Base-by-base conservation (phyloP, 192 early-diverging fungal species). In the Coemansia sp. region DNA sequence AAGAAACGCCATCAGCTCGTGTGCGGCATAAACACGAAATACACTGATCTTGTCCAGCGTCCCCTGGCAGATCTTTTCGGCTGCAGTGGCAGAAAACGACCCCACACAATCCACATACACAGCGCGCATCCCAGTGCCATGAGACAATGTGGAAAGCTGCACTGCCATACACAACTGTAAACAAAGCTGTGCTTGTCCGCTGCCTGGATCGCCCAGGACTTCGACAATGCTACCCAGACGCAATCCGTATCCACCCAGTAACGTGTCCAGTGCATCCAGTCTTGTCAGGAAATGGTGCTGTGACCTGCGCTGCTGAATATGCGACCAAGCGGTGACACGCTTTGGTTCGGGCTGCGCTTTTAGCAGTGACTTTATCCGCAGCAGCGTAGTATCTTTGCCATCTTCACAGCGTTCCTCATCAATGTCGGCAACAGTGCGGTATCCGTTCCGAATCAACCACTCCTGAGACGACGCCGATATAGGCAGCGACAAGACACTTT, bases 1-100 rank as follows among this genome's bases (percentile, higher is more conserved):
- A 31, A 77, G 45, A 30, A 77, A 37, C 0, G 74, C 64, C 8
- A 71, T 37, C 23, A 77, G 51, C 65, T 77, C 74, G 25, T 76
- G 74, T 16, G 68, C 74, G 12, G 48, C 63, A 43, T 67, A 67
- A 13, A 70, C 57, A 23, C 74, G 68, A 60, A 76, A 70, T 25
- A 70, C 64, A 21, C 57, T 45, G 37, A 70, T 60, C 4, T 59
- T 20, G 9, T 61, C 60, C 34, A 67, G 64, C 42, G 62, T n/a
- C 13, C 53, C 25, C 20, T 39, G 40, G 28, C 42, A 64, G 7
- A 59, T 53, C 8, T 53, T 35, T 15, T 9, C 46, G 12, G 71
- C 71, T 3, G 59, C 66, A 28, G 60, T n/a, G 39, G 61, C 29
- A 7, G 61, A 58, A 37, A 74, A 74, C 28, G 65, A 58, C 2